These are phyloP conservation scores for Physcomitrellopsis africana DNA, from an alignment of 225 moss, liverwort and hornwort genomes.

Conservation along the genomic window DNA sequence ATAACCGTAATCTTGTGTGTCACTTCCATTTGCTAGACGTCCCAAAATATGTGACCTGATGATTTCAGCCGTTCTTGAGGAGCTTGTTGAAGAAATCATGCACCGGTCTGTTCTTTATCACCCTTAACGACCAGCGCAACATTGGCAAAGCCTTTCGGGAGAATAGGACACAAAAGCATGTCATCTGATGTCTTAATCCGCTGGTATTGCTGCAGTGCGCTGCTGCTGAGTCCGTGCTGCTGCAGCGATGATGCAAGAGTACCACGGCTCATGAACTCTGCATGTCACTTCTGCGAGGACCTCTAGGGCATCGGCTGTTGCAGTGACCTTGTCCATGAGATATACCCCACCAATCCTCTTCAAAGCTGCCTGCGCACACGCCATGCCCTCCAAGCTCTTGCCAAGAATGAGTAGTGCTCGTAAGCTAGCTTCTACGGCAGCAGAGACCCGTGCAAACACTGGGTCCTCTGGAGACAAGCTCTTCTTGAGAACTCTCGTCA, in stretches of 20 bases:
- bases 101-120: background rate
- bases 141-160: background rate
- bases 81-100: background rate
- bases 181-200: conserved; percentile 16
- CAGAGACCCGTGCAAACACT: conserved; percentile 83
- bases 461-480: conserved; percentile 82
- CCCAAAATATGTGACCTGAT: background rate
- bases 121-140: background rate
- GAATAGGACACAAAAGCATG: background rate
- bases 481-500: conserved; percentile 87
- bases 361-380: conserved; percentile 67
- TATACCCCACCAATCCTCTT: conserved; percentile 86
- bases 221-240: background rate
- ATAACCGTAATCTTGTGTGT: conserved; percentile 14
- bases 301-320: conserved; percentile 70
- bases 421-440: conserved; percentile 85
- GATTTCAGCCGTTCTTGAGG: background rate
- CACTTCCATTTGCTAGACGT: background rate
- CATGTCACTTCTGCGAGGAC: conserved; percentile 71
- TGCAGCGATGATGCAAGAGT: conserved; percentile 56
- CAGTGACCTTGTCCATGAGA: conserved; percentile 80
- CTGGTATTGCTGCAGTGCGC: too few relatives aligned
- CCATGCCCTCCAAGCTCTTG: conserved; percentile 70
- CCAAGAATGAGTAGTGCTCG: conserved; percentile 79
- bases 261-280: conserved; percentile 92